Conservation (phyloP, 768 basidiomycete species). For the Rossbeevera mucosa region DNA sequence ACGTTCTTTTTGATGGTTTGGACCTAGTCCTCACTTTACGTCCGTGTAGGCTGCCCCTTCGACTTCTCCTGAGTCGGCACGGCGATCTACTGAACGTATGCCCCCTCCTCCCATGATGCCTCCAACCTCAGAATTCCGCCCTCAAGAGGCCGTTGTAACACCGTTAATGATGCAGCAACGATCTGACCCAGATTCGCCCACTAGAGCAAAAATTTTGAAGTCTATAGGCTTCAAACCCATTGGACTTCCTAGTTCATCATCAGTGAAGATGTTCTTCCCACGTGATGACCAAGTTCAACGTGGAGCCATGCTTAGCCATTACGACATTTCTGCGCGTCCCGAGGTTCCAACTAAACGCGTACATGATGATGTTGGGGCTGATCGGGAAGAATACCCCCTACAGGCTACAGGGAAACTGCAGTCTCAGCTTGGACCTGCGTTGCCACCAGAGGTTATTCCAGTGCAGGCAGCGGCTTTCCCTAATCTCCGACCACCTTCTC, state of each 20-base stretch:
- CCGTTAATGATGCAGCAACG: constrained; percentile 13
- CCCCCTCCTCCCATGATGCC: constrained; percentile 29
- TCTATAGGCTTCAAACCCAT: constrained; percentile 66
- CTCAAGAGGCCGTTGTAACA: constrained; percentile 9
- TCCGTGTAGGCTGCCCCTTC: constrained; percentile 18
- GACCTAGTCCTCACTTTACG: constrained; percentile 5
- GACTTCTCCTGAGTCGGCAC: constrained; percentile 18
- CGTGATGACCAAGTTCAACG: constrained; percentile 64
- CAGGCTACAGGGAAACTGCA: constrained; percentile 3
- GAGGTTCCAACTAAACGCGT: constrained; percentile 28
- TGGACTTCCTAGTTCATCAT: constrained; percentile 40
- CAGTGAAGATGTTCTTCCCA: constrained; percentile 78
- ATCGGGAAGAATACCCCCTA: constrained; percentile 19
- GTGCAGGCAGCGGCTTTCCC: constrained; percentile 5
- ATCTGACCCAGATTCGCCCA: constrained; percentile 16
- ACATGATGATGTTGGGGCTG: constrained; percentile 18
- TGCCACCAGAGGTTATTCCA: constrained; percentile 9
- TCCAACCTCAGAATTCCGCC: constrained; percentile 12
- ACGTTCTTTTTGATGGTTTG: constrained; percentile 5
- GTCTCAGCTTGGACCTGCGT: background rate
- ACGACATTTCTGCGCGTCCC: constrained; percentile 16
- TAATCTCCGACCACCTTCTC: constrained; percentile 18
- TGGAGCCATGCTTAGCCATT: constrained; percentile 18
- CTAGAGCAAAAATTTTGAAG: constrained; percentile 28
- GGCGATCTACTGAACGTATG: constrained; percentile 30